Conservation (phyloP, 441 rosid species). For the Hura crepitans region DNA sequence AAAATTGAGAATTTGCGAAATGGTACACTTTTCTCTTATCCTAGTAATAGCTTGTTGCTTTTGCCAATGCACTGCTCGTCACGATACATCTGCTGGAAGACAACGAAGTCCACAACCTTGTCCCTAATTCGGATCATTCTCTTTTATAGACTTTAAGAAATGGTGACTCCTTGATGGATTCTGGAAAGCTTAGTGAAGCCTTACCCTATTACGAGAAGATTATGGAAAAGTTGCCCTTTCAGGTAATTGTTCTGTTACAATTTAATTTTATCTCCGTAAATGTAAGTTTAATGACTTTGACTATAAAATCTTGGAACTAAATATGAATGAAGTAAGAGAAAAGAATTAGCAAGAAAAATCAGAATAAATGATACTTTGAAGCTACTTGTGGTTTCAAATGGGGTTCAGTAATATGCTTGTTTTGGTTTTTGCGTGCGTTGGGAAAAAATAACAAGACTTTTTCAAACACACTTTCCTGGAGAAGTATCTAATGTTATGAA, state of each 20-base stretch:
- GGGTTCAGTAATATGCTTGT: too few species aligned
- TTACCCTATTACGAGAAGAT: conserved; percentile 56
- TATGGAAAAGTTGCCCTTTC: conserved; percentile 60
- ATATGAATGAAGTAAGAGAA: neutral
- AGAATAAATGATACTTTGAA: neutral
- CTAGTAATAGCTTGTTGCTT: neutral
- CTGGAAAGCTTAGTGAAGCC: conserved; percentile 76
- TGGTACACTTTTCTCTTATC: neutral
- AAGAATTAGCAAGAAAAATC: neutral
- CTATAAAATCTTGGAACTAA: neutral
- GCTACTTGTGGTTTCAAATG: neutral
- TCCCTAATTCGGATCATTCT: conserved; percentile 20
- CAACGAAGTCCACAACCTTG: neutral
- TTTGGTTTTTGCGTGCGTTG: too few species aligned
- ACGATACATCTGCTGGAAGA: conserved; percentile 1
- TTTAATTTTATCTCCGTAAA: neutral
- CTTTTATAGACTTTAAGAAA: conserved; percentile 55
- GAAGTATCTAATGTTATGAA: too few species aligned
- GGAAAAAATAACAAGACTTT: too few species aligned
- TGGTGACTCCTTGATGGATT: conserved; percentile 72
- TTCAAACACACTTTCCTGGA: too few species aligned
- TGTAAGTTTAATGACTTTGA: neutral
- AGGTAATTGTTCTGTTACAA: conserved; percentile 38
- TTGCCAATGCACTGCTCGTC: neutral
- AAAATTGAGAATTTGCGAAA: too few species aligned